These are phyloP conservation scores for Takashimella tepidaria DNA, from an alignment of 1,284 basidiomycete species.

Conservation along the genomic window DNA sequence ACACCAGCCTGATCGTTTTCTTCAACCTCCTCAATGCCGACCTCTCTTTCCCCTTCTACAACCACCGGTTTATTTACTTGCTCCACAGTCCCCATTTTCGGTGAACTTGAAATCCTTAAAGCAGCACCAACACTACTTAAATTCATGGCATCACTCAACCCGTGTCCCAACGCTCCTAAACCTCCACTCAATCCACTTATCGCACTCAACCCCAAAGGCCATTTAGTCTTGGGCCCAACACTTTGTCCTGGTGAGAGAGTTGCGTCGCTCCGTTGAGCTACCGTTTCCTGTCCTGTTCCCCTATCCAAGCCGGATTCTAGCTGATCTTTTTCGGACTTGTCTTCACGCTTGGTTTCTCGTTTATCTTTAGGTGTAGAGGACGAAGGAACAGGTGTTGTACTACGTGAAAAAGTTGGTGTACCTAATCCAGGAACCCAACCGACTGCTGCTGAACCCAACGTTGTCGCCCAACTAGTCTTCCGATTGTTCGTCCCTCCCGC, in stretches of 20 bases:
- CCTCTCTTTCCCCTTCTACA: not conserved
- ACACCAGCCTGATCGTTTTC: not conserved
- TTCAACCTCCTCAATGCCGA: constrained; percentile 1
- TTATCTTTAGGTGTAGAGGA: too few species aligned
- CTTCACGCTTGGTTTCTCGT: too few species aligned
- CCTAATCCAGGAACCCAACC: constrained; percentile 25
- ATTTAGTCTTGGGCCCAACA: not conserved
- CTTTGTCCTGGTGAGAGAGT: not conserved
- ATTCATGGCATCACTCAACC: constrained; percentile 8
- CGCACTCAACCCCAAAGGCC: not conserved
- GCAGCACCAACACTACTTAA: constrained; percentile 27
- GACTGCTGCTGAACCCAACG: constrained; percentile 1
- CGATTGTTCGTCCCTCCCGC: constrained; percentile 19
- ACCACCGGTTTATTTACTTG: not conserved
- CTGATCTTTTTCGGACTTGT: too few species aligned
- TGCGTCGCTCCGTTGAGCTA: too few species aligned
- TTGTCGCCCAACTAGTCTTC: constrained; percentile 25
- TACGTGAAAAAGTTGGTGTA: not conserved
- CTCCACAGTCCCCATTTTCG: not conserved
- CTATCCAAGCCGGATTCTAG: too few species aligned
- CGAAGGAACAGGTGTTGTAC: constrained; percentile 4
- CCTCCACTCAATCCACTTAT: constrained; percentile 1
- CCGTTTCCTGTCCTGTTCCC: not conserved
- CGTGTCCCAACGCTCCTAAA: constrained; percentile 24
- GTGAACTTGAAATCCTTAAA: constrained; percentile 17